A percentile compares a stretch with the other conserved stretches of the same genome.
These are phyloP conservation scores for Tetrapyrgos nigripes DNA, from an alignment of 1,284 basidiomycete species.

Conservation along the genomic window DNA sequence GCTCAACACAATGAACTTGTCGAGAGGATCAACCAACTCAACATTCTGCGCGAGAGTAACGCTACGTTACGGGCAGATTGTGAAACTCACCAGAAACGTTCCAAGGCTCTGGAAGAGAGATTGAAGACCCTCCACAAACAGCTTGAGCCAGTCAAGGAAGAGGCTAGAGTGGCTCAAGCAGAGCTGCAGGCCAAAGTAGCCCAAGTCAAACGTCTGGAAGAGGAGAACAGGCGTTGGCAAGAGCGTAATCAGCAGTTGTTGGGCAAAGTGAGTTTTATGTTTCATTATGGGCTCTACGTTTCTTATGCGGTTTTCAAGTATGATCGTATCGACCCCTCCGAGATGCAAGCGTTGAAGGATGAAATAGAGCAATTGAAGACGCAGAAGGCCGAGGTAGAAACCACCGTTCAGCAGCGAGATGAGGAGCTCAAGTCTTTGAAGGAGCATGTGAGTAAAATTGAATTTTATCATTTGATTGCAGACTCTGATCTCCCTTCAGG, in stretches of 20 bases:
- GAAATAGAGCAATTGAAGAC: slow-evolving; percentile 66
- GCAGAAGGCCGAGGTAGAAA: slow-evolving; percentile 48
- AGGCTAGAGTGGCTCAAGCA: slow-evolving; percentile 70
- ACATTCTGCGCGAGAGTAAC: slow-evolving; percentile 89
- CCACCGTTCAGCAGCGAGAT: slow-evolving; percentile 44
- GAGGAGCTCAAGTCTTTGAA: slow-evolving; percentile 38
- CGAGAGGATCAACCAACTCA: slow-evolving; percentile 88
- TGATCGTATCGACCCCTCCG: slow-evolving; percentile 87
- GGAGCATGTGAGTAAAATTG: slow-evolving; percentile 12
- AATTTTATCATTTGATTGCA: slow-evolving; percentile 18
- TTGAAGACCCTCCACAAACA: slow-evolving; percentile 66
- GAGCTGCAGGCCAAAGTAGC: slow-evolving; percentile 77
- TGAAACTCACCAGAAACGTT: slow-evolving; percentile 69
- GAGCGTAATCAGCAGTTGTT: slow-evolving; percentile 83
- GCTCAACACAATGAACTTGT: slow-evolving; percentile 86
- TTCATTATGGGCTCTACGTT: neutral
- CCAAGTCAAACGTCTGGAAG: slow-evolving; percentile 77
- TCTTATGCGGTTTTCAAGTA: slow-evolving; percentile 53
- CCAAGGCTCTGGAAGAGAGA: slow-evolving; percentile 68
- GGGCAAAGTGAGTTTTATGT: slow-evolving; percentile 61
- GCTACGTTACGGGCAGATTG: slow-evolving; percentile 82
- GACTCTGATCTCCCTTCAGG: slow-evolving; percentile 23
- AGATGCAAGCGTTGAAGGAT: slow-evolving; percentile 82
- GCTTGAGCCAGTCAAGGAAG: slow-evolving; percentile 79
- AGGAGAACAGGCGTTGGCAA: slow-evolving; percentile 86